A percentile compares a stretch with the other conserved stretches of the same genome.
Conservation (phyloP, 805 yeast genomes). For the Hermanozyma aechmeae region DNA sequence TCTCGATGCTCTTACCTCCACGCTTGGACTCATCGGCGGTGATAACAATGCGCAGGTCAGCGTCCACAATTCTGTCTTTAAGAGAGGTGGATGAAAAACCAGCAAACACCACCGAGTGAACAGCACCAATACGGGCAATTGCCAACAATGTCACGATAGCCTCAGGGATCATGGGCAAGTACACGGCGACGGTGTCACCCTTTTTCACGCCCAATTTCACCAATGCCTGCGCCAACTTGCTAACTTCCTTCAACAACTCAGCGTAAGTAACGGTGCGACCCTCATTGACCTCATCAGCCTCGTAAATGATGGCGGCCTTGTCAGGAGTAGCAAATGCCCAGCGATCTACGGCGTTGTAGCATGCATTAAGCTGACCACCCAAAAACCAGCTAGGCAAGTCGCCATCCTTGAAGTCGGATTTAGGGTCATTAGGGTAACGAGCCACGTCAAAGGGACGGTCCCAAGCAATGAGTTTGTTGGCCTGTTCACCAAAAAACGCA, state of each 20-base stretch:
- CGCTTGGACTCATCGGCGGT: conserved; percentile 94
- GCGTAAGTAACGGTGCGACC: conserved; percentile 73
- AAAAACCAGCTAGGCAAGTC: conserved; percentile 81
- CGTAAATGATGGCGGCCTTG: conserved; percentile 78
- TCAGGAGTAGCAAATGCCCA: conserved; percentile 85
- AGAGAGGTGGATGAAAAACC: conserved; percentile 93
- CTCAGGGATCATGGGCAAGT: conserved; percentile 96
- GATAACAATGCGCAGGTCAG: conserved; percentile 75
- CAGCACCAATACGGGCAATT: conserved; percentile 86
- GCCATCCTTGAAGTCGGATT: conserved; percentile 43
- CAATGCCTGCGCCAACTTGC: conserved; percentile 78
- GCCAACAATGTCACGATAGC: conserved; percentile 93
- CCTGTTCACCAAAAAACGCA: conserved; percentile 69
- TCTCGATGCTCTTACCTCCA: conserved; percentile 89
- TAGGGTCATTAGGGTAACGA: conserved; percentile 47
- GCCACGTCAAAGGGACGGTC: conserved; percentile 64
- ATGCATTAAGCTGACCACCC: conserved; percentile 88
- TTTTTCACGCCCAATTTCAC: conserved; percentile 77
- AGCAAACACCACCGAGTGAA: conserved; percentile 94
- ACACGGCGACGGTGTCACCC: conserved; percentile 95
- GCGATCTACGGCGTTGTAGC: conserved; percentile 90
- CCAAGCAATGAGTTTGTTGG: conserved; percentile 70
- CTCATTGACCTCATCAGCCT: conserved; percentile 83
- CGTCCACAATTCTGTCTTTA: conserved; percentile 84
- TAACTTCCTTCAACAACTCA: conserved; percentile 76